Evolutionary conservation across 176 grass and related monocot genomes (phyloP).

Genomic region (Dendrocalamus sinicus): DNA sequence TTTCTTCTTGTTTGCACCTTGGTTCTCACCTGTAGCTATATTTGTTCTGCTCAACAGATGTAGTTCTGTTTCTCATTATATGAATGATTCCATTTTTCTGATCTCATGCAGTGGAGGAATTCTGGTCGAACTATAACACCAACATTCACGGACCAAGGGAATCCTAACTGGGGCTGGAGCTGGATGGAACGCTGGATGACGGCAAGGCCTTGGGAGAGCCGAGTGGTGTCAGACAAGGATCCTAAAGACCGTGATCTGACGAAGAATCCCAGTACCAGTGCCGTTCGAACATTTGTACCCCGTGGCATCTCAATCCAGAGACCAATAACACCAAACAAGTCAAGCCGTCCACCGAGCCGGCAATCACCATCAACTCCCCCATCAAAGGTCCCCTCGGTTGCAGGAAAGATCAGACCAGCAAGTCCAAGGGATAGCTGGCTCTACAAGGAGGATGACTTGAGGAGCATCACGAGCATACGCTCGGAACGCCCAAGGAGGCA

Average conservation of each 20-base stretch:
- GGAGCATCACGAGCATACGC: conserved; percentile 76
- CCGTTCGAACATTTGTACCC: conserved; percentile 23
- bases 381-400: conserved; percentile 52
- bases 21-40: conserved; percentile 8
- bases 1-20: conserved; percentile 20
- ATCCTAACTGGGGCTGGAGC: conserved; percentile 96
- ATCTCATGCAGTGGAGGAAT: conserved; percentile 71
- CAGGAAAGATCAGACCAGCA: conserved; percentile 58
- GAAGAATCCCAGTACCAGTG: conserved; percentile 33
- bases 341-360: conserved; percentile 63
- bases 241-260: conserved; percentile 35
- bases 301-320: conserved; percentile 49
- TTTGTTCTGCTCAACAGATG: neutral
- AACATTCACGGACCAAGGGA: conserved; percentile 72
- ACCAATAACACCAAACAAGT: conserved; percentile 56
- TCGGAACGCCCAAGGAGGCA: conserved; percentile 79
- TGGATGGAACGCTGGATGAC: conserved; percentile 97
- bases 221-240: conserved; percentile 58
- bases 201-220: conserved; percentile 72
- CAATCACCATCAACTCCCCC: conserved; percentile 72
- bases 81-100: neutral
- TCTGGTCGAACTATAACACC: conserved; percentile 62
- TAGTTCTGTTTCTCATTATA: neutral
- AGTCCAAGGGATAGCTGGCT: conserved; percentile 65
- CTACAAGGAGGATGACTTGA: conserved; percentile 76